Evolutionary conservation across 1,139 yeast genomes (phyloP).

Genomic region (Diutina neorugosa): DNA sequence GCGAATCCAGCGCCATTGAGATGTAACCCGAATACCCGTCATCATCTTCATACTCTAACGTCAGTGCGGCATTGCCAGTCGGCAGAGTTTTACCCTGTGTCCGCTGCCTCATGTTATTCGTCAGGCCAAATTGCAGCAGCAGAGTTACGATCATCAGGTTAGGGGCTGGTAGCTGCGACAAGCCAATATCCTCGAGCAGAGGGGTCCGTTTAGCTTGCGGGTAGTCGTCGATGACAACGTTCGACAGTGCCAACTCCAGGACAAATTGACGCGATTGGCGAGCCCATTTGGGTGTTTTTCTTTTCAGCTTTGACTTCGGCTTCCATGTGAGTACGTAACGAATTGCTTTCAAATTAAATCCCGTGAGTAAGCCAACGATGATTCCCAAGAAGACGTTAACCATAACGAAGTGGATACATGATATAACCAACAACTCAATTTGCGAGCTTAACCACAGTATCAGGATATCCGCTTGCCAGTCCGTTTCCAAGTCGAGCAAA

Average conservation of each 20-base stretch:
- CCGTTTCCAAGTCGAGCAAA: neutral
- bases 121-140: neutral
- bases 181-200: slow-evolving; percentile 1
- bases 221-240: neutral
- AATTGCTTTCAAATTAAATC: slow-evolving; percentile 9
- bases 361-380: slow-evolving; percentile 12
- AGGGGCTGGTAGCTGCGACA: neutral
- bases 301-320: neutral
- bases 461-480: slow-evolving; percentile 1
- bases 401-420: slow-evolving; percentile 14
- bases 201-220: neutral
- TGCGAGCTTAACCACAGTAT: slow-evolving; percentile 6
- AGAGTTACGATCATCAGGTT: neutral
- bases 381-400: slow-evolving; percentile 15
- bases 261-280: neutral
- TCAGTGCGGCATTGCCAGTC: neutral
- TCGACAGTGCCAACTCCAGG: neutral
- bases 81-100: neutral
- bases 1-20: neutral
- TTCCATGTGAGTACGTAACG: slow-evolving; percentile 5
- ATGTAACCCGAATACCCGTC: neutral
- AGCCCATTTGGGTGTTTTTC: neutral
- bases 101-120: slow-evolving; percentile 1
- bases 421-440: slow-evolving; percentile 9
- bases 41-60: neutral